Conservation (phyloP, 768 basidiomycete genomes). For the Russula emetica region DNA sequence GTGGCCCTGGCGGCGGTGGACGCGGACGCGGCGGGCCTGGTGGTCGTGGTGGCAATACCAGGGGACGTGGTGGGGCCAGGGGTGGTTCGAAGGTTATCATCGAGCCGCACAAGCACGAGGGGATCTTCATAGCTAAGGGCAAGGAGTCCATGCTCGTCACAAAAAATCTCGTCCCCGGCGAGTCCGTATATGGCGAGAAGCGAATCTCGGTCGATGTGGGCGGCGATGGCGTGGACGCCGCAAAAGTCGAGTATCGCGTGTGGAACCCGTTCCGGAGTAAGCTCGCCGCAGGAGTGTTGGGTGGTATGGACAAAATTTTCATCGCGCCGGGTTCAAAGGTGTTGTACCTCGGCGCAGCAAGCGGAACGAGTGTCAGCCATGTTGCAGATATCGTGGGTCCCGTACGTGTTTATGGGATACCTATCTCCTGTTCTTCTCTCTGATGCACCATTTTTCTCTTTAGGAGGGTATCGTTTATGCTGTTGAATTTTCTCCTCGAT, state of each 20-base stretch:
- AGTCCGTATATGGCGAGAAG: conserved; percentile 98
- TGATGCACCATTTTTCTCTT: conserved; percentile 19
- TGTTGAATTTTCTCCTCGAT: conserved; percentile 95
- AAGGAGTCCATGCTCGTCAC: conserved; percentile 98
- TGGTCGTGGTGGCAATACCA: conserved; percentile 45
- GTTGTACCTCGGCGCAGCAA: conserved; percentile 95
- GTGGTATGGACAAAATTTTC: conserved; percentile 90
- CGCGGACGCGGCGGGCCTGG: conserved; percentile 48
- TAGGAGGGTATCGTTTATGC: conserved; percentile 97
- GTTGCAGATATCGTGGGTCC: conserved; percentile 99
- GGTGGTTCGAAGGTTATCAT: conserved; percentile 88
- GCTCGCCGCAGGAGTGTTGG: conserved; percentile 92
- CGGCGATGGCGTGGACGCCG: conserved; percentile 55
- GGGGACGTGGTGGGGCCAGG: conserved; percentile 69
- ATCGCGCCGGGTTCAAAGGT: conserved; percentile 95
- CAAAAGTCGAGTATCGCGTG: conserved; percentile 94
- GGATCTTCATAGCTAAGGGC: conserved; percentile 95
- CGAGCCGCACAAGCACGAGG: conserved; percentile 91
- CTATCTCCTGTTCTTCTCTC: conserved; percentile 10
- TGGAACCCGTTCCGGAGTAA: conserved; percentile 99
- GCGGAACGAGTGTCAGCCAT: conserved; percentile 97
- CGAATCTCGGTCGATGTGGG: conserved; percentile 74
- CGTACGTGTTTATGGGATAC: conserved; percentile 43
- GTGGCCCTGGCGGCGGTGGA: conserved; percentile 22
- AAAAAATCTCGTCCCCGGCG: conserved; percentile 95